These are phyloP conservation scores for Ophiostoma quercus DNA, from an alignment of 2,329 filamentous ascomycete species.

Conservation along the genomic window DNA sequence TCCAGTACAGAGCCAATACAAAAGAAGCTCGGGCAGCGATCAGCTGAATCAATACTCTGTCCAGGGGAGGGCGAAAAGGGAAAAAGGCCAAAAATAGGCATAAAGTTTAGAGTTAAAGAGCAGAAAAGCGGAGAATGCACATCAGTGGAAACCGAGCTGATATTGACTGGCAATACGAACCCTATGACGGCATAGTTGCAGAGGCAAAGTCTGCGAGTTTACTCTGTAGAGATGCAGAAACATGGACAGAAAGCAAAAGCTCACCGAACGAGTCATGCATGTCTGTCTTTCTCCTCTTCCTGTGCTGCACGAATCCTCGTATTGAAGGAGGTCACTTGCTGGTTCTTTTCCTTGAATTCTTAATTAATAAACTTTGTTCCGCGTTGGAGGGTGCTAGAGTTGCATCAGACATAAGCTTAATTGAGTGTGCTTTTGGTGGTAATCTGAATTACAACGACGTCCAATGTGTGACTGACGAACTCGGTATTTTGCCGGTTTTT, in stretches of 20 bases:
- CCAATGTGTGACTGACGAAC: too few relatives aligned
- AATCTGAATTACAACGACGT: too few relatives aligned
- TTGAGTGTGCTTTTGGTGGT: too few relatives aligned
- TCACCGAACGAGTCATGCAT: slow-evolving; percentile 4
- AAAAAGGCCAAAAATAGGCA: not conserved
- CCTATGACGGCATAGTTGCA: slow-evolving; percentile 3
- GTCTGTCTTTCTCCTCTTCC: slow-evolving; percentile 4
- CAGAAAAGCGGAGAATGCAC: not conserved
- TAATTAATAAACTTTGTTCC: not conserved
- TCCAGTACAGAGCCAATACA: too few relatives aligned
- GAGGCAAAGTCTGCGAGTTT: not conserved
- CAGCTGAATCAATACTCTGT: not conserved
- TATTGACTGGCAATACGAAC: not conserved
- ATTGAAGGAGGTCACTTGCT: not conserved
- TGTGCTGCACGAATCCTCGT: not conserved
- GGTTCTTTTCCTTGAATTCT: not conserved
- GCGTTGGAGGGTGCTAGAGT: not conserved
- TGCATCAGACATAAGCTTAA: too few relatives aligned
- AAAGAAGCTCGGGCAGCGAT: too few relatives aligned
- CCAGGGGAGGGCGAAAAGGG: not conserved
- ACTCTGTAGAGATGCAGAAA: not conserved
- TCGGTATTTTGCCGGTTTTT: too few relatives aligned
- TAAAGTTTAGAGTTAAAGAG: not conserved
- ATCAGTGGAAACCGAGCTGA: not conserved
- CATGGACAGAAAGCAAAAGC: not conserved